Conservation (phyloP, 306 rosid species). For the Arachis hypogaea region DNA sequence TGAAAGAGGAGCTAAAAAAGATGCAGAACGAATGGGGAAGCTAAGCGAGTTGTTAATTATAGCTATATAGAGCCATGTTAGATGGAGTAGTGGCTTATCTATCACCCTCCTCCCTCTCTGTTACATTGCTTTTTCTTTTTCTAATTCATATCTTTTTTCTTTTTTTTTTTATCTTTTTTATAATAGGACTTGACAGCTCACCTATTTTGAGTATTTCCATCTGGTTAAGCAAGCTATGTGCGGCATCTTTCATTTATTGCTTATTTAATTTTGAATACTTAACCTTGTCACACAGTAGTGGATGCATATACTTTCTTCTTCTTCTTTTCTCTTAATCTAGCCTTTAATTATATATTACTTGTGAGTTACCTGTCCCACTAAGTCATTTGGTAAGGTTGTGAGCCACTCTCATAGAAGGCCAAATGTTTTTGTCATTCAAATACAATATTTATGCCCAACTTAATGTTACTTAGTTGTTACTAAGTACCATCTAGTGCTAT, state of each 20-base stretch:
- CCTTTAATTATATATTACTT: background rate
- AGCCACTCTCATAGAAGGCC: slow-evolving; percentile 42
- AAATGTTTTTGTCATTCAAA: slow-evolving; percentile 36
- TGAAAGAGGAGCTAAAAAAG: slow-evolving; percentile 40
- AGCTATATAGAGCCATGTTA: slow-evolving; percentile 45
- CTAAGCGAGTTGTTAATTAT: slow-evolving; percentile 25
- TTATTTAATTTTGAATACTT: slow-evolving; percentile 32
- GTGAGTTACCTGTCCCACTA: slow-evolving; percentile 30
- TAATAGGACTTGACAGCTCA: slow-evolving; percentile 69
- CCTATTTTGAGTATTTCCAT: slow-evolving; percentile 55
- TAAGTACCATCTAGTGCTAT: background rate
- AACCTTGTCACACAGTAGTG: slow-evolving; percentile 44
- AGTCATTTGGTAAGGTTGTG: slow-evolving; percentile 29
- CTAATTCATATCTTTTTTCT: background rate
- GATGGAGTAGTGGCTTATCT: slow-evolving; percentile 55
- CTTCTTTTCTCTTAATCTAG: too few relatives aligned
- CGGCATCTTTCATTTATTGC: slow-evolving; percentile 39
- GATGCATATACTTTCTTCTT: slow-evolving; percentile 1
- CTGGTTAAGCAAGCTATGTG: slow-evolving; percentile 66
- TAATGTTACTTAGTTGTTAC: background rate
- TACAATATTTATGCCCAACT: slow-evolving; percentile 14
- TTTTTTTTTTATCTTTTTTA: slow-evolving; percentile 20
- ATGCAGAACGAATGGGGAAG: slow-evolving; percentile 32
- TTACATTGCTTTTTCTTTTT: slow-evolving; percentile 50
- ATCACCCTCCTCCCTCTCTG: slow-evolving; percentile 37